These are phyloP conservation scores for Lathyrus aphaca DNA, from an alignment of 306 rosid genomes.

Conservation along the genomic window DNA sequence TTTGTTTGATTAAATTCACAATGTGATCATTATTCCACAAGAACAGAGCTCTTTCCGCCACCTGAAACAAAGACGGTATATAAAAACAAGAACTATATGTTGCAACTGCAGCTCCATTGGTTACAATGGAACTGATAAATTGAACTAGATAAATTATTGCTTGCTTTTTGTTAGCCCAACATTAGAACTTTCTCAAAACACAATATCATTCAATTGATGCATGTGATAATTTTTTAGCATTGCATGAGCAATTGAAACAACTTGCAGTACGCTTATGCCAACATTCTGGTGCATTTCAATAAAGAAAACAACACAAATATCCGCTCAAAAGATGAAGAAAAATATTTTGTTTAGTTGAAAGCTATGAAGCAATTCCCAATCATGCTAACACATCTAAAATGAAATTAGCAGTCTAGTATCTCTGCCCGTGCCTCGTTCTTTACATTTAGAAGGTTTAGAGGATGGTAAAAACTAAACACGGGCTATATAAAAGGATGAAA, in stretches of 20 bases:
- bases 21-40: conserved; percentile 83
- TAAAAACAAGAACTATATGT: conserved; percentile 2
- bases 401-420: no score
- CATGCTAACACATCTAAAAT: no score
- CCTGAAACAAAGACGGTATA: conserved; percentile 48
- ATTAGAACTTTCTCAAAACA: background rate
- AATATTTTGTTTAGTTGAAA: no score
- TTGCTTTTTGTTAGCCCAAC: conserved; percentile 29
- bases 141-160: conserved; percentile 16
- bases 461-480: no score
- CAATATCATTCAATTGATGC: background rate
- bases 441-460: no score
- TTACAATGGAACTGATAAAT: background rate
- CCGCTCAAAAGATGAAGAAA: no score
- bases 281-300: no score
- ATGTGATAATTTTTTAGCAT: background rate
- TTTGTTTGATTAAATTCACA: conserved; percentile 72
- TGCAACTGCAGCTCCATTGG: conserved; percentile 3
- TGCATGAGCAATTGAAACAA: conserved; percentile 24
- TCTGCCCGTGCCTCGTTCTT: no score
- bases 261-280: no score
- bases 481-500: no score
- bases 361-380: no score
- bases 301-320: no score
- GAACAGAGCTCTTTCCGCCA: conserved; percentile 81